Evolutionary conservation across 2,329 filamentous ascomycete species (phyloP), one percentile per base, ranked within the genome.

Genomic region (Penicillium occitanis): DNA sequence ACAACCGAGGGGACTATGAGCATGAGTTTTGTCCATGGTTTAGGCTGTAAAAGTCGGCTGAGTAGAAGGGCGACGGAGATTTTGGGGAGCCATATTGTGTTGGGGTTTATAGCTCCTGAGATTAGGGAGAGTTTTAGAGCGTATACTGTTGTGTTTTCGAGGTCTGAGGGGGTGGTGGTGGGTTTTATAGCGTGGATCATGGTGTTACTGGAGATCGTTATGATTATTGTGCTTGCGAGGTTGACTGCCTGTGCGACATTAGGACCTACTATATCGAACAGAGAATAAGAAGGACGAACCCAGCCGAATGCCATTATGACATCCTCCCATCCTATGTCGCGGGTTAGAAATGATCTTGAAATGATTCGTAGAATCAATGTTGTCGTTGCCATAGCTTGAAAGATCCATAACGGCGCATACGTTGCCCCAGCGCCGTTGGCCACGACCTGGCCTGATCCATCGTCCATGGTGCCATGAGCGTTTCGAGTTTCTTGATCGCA

Each of bases 311-410:
- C 37, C 51, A 64, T 64, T 14, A 58, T 25, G 17, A 30, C 19
- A 19, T 59, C 62, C 10, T 64, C 62, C 37, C 51, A 64, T 64
- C 51, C 62, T 46, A 64, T 17, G 19, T 64, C 62, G 13, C 22
- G 14, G 3, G 62, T 58, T 17, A 64, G 17, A 17, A 35, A 28
- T 13, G 51, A 57, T 35, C 51, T 46, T 1, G 51, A 64, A 4
- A 64, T 25, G 1, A 64, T 11, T 19, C 62, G 51, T 42, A 64
- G 13, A 58, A 44, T 58, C 42, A 64, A 64, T 8, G 62, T 50
- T 58, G 35, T 25, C 28, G 62, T 48, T 28, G 62, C 50, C 5
- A 64, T 6, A n/a, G 40, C 53, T 11, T 58, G 28, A n/a, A 64
- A 46, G 8, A 59, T n/a, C 62, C 62, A 64, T 33, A 64, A 22